Percentiles rank a stretch among this genome's conserved stretches.
Evolutionary conservation across 139 green algal species (phyloP).

Genomic region (Micromonas commoda): DNA sequence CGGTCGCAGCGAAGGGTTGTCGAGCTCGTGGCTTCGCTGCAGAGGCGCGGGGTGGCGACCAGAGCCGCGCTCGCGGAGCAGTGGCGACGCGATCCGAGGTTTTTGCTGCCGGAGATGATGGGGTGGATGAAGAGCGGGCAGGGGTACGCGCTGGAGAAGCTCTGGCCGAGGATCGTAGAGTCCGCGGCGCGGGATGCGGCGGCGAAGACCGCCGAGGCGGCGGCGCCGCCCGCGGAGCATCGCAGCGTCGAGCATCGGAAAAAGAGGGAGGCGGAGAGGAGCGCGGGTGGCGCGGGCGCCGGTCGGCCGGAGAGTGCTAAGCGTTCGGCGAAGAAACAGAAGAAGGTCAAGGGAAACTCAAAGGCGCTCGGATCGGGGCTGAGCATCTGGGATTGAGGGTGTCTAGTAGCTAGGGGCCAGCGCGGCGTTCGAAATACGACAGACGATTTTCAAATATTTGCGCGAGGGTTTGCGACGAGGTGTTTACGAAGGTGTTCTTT

Average conservation of each 20-base stretch:
- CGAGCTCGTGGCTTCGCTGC: constrained; percentile 31
- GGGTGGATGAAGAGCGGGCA: constrained; percentile 17
- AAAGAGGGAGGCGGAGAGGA: background rate
- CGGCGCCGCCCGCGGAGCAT: no score
- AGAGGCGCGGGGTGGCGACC: background rate
- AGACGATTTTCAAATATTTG: background rate
- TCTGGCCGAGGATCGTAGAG: background rate
- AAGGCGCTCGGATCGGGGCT: background rate
- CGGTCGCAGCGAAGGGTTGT: constrained; percentile 24
- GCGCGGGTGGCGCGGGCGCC: no score
- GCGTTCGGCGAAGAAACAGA: background rate
- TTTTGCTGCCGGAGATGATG: constrained; percentile 6
- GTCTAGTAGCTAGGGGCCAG: background rate
- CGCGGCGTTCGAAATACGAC: no score
- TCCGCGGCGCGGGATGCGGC: no score
- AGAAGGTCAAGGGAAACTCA: background rate
- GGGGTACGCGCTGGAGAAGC: background rate
- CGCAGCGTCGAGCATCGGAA: no score
- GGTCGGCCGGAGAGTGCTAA: no score
- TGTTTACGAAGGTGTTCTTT: background rate
- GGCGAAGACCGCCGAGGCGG: no score
- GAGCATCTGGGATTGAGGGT: background rate
- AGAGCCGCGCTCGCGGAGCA: background rate
- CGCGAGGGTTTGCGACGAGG: background rate
- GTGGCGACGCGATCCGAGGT: constrained; percentile 1